Evolutionary conservation across 306 rosid genomes (phyloP).

Genomic region (Rubus idaeus): DNA sequence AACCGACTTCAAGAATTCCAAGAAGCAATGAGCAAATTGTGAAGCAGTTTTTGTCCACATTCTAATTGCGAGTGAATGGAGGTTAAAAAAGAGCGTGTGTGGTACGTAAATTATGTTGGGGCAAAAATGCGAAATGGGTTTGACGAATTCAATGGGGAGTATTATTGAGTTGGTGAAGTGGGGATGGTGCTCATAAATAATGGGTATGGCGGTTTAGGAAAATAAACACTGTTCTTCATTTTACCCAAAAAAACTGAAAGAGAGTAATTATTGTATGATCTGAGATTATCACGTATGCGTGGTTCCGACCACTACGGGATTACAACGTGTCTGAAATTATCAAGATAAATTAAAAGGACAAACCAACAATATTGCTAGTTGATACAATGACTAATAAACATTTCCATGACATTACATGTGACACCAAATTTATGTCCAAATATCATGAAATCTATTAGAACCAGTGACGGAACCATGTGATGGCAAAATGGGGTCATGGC

Average conservation of each 20-base stretch:
- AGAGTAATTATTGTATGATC: no score
- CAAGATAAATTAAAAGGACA: no score
- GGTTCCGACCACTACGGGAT: no score
- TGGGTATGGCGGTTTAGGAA: conserved; percentile 1
- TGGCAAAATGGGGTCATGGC: no score
- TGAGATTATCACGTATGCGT: no score
- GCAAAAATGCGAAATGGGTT: background rate
- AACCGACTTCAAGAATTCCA: conserved; percentile 23
- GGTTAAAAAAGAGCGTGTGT: background rate
- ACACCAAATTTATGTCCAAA: background rate
- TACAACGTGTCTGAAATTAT: no score
- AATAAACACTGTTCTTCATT: background rate
- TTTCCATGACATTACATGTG: background rate
- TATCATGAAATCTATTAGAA: background rate
- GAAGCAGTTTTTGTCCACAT: background rate
- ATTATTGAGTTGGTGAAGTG: conserved; percentile 35
- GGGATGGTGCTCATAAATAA: conserved; percentile 12
- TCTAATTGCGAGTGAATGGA: background rate
- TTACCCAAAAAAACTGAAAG: background rate
- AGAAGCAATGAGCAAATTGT: background rate
- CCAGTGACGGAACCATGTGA: no score
- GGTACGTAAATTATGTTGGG: no score
- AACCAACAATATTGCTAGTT: background rate
- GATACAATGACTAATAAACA: background rate
- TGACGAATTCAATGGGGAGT: conserved; percentile 31